Conservation (phyloP, 176 grass and related monocot species). For the Thinopyrum elongatum region DNA sequence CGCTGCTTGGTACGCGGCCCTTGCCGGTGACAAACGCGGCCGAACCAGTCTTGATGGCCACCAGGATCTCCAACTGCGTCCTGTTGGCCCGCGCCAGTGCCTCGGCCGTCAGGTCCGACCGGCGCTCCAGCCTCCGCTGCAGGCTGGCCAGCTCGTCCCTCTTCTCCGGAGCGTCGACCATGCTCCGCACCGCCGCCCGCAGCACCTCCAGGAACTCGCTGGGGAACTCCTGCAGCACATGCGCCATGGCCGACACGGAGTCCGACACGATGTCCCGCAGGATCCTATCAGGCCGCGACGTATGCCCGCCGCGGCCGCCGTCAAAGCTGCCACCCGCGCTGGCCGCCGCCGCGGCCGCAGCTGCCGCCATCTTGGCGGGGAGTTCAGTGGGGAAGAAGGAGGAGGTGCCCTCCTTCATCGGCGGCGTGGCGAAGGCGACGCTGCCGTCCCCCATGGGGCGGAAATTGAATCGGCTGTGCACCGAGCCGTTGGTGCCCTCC, state of each 20-base stretch:
- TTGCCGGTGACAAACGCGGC: slow-evolving; percentile 65
- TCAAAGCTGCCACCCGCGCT: slow-evolving; percentile 60
- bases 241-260: slow-evolving; percentile 51
- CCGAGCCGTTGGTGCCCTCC: slow-evolving; percentile 96
- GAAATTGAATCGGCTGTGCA: slow-evolving; percentile 92
- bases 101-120: slow-evolving; percentile 70
- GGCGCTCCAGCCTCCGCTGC: slow-evolving; percentile 68
- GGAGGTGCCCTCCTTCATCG: slow-evolving; percentile 45
- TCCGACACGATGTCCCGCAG: slow-evolving; percentile 71
- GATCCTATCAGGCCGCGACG: slow-evolving; percentile 51
- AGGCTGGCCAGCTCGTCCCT: slow-evolving; percentile 77
- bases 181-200: slow-evolving; percentile 45
- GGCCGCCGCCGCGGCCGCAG: neutral
- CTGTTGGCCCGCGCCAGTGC: slow-evolving; percentile 55
- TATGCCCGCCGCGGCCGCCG: slow-evolving; percentile 45
- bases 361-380: slow-evolving; percentile 50
- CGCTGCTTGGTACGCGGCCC: slow-evolving; percentile 48
- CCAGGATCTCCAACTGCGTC: slow-evolving; percentile 86
- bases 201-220: slow-evolving; percentile 63
- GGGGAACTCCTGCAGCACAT: slow-evolving; percentile 69
- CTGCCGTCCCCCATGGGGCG: slow-evolving; percentile 89
- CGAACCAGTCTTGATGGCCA: slow-evolving; percentile 72
- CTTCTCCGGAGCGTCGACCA: slow-evolving; percentile 66
- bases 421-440: slow-evolving; percentile 67
- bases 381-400: slow-evolving; percentile 90